Evolutionary conservation across 345 rosid genomes (phyloP).

Genomic region (Sisymbrium irio): DNA sequence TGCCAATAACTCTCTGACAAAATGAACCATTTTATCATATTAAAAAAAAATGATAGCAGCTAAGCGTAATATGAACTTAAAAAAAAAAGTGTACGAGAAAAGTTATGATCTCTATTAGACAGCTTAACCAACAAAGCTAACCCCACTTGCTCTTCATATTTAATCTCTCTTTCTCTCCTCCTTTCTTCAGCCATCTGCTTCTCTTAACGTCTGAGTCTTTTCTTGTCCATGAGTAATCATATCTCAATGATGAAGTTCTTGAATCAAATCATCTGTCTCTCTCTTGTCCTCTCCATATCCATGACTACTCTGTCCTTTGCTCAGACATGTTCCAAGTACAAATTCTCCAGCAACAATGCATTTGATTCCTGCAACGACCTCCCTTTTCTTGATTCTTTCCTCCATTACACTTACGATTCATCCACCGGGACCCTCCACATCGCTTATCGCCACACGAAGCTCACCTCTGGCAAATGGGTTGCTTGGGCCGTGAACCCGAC

Average conservation of each 20-base stretch:
- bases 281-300: conserved; percentile 23
- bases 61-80: neutral
- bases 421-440: conserved; percentile 53
- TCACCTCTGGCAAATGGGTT: conserved; percentile 58
- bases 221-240: neutral
- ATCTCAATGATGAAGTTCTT: conserved; percentile 20
- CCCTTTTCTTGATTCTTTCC: conserved; percentile 65
- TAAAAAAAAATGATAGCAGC: neutral
- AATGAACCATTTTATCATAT: no score
- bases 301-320: conserved; percentile 24
- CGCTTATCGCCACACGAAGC: conserved; percentile 67
- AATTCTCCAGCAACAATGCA: conserved; percentile 56
- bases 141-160: conserved; percentile 29
- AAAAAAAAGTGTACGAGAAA: neutral
- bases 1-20: neutral
- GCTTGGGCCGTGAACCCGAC: conserved; percentile 93
- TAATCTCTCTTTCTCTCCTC: conserved; percentile 15
- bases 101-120: conserved; percentile 20
- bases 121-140: conserved; percentile 39
- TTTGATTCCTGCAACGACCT: conserved; percentile 71
- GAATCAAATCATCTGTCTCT: conserved; percentile 13
- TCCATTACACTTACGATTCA: conserved; percentile 65
- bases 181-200: conserved; percentile 18
- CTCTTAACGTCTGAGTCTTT: conserved; percentile 22
- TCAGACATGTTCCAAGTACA: conserved; percentile 59